Percentiles rank a stretch among this genome's conserved stretches.
Conservation (phyloP, 805 yeast species). For the Alloascoidea hylecoeti region DNA sequence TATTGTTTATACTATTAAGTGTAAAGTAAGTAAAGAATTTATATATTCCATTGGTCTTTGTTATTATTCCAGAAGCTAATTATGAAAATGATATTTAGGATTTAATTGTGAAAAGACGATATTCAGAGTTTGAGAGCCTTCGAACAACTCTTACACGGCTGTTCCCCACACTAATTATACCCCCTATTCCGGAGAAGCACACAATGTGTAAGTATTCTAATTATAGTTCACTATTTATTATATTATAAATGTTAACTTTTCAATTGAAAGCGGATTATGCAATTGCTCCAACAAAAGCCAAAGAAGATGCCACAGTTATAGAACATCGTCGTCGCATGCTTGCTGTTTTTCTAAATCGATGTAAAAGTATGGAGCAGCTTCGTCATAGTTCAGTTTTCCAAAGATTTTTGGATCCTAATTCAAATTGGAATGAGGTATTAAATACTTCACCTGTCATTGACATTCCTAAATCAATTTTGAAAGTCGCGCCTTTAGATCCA, state of each 20-base stretch:
- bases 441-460: constrained; percentile 37
- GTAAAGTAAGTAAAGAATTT: constrained; percentile 25
- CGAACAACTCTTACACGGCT: constrained; percentile 56
- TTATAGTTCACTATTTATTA: not conserved
- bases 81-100: constrained; percentile 17
- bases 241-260: not conserved
- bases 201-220: constrained; percentile 23
- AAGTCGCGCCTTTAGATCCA: constrained; percentile 52
- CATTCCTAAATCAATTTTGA: constrained; percentile 36
- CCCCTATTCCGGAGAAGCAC: constrained; percentile 89
- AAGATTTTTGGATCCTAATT: constrained; percentile 74
- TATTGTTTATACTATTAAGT: constrained; percentile 68
- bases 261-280: constrained; percentile 22
- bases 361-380: constrained; percentile 43
- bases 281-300: constrained; percentile 26
- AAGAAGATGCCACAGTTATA: constrained; percentile 26
- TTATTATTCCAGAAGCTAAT: no score
- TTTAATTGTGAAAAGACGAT: constrained; percentile 61
- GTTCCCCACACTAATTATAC: constrained; percentile 73
- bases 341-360: constrained; percentile 64
- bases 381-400: constrained; percentile 48
- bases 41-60: no score
- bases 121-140: constrained; percentile 83
- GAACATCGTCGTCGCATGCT: constrained; percentile 67
- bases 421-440: constrained; percentile 70